phyloP scores from a whole-genome alignment of 352 stramenopile species.

The Pythium periplocum region DNA sequence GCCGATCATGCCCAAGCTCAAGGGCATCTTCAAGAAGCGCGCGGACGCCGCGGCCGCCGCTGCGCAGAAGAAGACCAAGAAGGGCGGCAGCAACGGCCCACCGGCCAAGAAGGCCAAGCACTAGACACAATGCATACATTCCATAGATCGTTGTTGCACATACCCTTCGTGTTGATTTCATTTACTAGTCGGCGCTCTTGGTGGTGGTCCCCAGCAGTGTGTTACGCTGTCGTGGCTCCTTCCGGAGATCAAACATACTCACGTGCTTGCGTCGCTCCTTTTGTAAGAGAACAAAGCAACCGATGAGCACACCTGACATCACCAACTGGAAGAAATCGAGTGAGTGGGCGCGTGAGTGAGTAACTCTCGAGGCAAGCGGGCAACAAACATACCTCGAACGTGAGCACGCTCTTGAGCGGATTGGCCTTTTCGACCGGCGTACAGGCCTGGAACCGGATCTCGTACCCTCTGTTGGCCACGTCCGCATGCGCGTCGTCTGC shows the following conservation, averaged over 20 bases:
- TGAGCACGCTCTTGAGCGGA: constrained; percentile 40
- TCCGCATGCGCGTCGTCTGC: constrained; percentile 20
- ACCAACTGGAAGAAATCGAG: constrained; percentile 1
- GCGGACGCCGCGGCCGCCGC: constrained; percentile 30
- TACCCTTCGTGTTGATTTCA: background rate
- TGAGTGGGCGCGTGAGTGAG: no score
- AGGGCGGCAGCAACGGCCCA: constrained; percentile 17
- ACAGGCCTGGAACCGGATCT: constrained; percentile 57
- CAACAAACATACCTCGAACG: constrained; percentile 58
- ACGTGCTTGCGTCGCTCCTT: constrained; percentile 71
- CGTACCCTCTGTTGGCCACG: constrained; percentile 7
- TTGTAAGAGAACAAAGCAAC: constrained; percentile 41
- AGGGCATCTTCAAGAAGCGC: constrained; percentile 78
- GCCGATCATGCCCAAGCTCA: constrained; percentile 76
- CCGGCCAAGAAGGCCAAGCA: constrained; percentile 4
- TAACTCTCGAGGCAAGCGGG: background rate
- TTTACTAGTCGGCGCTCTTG: constrained; percentile 35
- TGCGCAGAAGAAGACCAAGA: constrained; percentile 20
- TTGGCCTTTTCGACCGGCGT: constrained; percentile 29
- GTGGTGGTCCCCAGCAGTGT: constrained; percentile 27
- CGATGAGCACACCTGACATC: constrained; percentile 40
- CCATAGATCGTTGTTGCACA: no score
- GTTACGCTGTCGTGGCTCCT: constrained; percentile 51
- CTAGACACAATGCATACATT: no score
- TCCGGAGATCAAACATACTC: constrained; percentile 72